Base-by-base conservation (phyloP, 2,329 filamentous ascomycete genomes). In the Fusarium bulbicola region DNA sequence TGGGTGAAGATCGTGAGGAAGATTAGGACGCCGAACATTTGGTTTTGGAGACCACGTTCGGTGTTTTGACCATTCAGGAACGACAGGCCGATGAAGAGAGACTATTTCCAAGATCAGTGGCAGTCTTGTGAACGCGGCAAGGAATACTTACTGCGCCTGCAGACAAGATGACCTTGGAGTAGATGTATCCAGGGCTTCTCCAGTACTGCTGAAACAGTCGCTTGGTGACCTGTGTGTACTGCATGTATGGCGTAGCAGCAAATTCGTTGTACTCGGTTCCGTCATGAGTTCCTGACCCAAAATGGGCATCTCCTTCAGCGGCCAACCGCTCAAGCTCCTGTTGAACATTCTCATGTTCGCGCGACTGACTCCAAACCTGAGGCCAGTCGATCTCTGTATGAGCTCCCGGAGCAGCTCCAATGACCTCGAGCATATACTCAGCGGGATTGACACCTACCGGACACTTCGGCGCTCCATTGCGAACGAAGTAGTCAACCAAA, bases 11-110 rank as follows among this genome's bases (percentile, higher is more conserved):
- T 91, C 20, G 90, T 92, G 62, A 89, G 82, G 70, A 93, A 84
- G 86, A 93, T 90, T 82, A 94, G 93, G 59, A 93, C 89, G 61
- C 86, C 87, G 78, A 94, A 93, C 81, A 94, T 88, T 62, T 91
- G 89, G 77, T 93, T 92, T 75, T 93, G 91, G 14, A 94, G 84
- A 37, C 92, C 91, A 70, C 92, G 89, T 49, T 88, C 84, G 0
- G 88, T 89, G 69, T 87, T 87, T 32, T 88, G 83, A 6, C 89
- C 86, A 30, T 91, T 87, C 79, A 88, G 89, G 76, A 93, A 92
- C 0, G 90, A 91, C 75, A 93, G 89, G 3, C 92, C 92, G 65
- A 93, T 91, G 79, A 93, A 93, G 4, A 93, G 84, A 6, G 75
- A 72, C 70, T 77, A 5, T 7, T 24, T 20, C 9, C 11, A 12